A percentile compares a stretch with the other conserved stretches of the same genome.
These are phyloP conservation scores for Truncatella angustata DNA, from an alignment of 2,329 filamentous ascomycete species.

Conservation along the genomic window DNA sequence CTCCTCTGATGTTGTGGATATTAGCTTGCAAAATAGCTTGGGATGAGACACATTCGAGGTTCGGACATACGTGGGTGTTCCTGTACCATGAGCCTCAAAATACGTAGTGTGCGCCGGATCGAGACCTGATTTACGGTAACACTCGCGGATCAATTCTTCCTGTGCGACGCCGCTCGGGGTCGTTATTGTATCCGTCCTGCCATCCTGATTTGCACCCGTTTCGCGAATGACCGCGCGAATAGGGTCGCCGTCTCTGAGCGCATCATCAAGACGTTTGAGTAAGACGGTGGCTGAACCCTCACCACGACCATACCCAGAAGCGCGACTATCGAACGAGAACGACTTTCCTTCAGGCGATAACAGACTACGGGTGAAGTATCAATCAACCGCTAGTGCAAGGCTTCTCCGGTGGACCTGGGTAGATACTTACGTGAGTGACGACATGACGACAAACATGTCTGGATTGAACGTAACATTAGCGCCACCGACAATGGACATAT, in stretches of 20 bases:
- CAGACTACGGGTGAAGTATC: constrained; percentile 11
- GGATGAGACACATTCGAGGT: too few species aligned
- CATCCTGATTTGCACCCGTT: constrained; percentile 17
- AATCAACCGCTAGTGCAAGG: too few species aligned
- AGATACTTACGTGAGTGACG: constrained; percentile 33
- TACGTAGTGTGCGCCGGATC: constrained; percentile 1
- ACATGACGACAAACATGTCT: constrained; percentile 41
- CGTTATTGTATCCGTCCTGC: constrained; percentile 14
- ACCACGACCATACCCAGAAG: constrained; percentile 22
- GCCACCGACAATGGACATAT: constrained; percentile 25
- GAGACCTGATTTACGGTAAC: not conserved
- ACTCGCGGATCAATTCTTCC: constrained; percentile 17
- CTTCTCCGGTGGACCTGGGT: constrained; percentile 3
- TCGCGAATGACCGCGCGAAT: constrained; percentile 30
- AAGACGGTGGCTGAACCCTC: constrained; percentile 39
- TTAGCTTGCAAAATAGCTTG: too few species aligned
- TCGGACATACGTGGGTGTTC: not conserved
- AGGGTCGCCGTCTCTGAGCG: constrained; percentile 36
- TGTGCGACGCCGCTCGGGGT: constrained; percentile 20
- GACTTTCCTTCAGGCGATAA: constrained; percentile 16
- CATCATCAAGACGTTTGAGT: constrained; percentile 45
- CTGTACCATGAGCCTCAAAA: constrained; percentile 11
- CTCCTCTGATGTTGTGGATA: too few species aligned
- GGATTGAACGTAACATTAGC: constrained; percentile 25
- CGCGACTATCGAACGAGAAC: constrained; percentile 19